These are phyloP conservation scores for Fusarium sp. DNA, from an alignment of 2,329 filamentous ascomycete genomes.

Conservation along the genomic window DNA sequence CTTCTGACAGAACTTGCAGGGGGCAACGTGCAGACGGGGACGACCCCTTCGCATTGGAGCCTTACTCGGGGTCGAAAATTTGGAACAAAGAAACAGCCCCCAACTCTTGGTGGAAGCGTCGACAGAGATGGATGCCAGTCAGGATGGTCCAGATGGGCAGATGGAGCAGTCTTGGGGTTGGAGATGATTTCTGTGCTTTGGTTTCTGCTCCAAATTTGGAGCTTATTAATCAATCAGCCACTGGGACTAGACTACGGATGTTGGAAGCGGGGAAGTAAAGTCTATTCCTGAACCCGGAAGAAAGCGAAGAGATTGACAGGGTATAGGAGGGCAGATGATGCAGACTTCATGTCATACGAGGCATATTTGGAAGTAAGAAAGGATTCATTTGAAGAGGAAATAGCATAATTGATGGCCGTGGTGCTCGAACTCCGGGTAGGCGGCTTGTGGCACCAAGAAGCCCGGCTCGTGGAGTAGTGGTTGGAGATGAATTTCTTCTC, in stretches of 20 bases:
- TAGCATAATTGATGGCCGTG: too few species aligned
- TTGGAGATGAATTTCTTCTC: background rate
- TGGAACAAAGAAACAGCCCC: background rate
- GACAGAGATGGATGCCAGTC: background rate
- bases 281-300: background rate
- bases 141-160: background rate
- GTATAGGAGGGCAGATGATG: background rate
- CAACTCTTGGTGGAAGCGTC: background rate
- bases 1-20: conserved; percentile 26
- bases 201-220: background rate
- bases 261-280: background rate
- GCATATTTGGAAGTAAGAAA: background rate
- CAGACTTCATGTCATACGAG: background rate
- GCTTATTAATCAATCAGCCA: background rate
- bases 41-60: conserved; percentile 13
- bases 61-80: background rate
- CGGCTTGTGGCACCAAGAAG: too few species aligned
- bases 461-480: background rate
- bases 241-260: background rate
- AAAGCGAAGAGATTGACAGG: background rate
- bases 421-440: too few species aligned
- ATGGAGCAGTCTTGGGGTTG: background rate
- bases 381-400: too few species aligned
- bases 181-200: background rate
- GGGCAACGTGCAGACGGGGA: conserved; percentile 17